Base-by-base conservation (phyloP, 2,329 filamentous ascomycete genomes). In the Bipolaris bicolor region DNA sequence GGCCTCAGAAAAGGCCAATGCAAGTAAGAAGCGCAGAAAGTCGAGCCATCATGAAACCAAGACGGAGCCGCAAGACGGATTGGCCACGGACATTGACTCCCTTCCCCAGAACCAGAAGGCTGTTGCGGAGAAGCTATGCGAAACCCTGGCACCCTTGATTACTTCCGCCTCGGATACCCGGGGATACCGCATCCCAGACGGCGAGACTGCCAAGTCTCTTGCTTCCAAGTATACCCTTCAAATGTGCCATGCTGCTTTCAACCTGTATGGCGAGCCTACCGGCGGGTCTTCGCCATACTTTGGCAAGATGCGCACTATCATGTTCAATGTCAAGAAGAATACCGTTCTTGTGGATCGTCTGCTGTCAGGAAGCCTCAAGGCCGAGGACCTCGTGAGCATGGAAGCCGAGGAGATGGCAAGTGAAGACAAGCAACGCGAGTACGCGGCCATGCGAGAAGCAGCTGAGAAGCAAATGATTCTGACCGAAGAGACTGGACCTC, bases 271-370 rank as follows among this genome's bases (percentile, higher is more conserved):
- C 36, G 82, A 84, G 49, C 81, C 84, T 5, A 59, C 62, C 7
- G 65, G 63, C 5, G 64, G 67, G 18, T 66, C 68, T 6, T 82
- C 80, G 65, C 76, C 80, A 33, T 90, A 88, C 78, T 81, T 79
- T 62, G 73, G 77, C 52, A 86, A 97, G 76, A 84, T 92, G 67
- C 88, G 92, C 62, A 87, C 89, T 43, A 85, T 99, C 64, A 81
- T 87, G 47, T 90, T 91, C 78, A 98, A 98, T 78, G 82, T 97
- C 59, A 97, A 96, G 83, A 89, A 88, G 72, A 99, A 99, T 75
- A 79, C 87, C 52, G 87, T 92, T 65, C 82, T 99, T 43, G 86
- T 90, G 50, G 85, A 88, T 68, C 86, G 89, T 39, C 81, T 99
- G 51, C 81, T 98, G n/a, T 85, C 85, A 60, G 86, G 87, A 50